These are phyloP conservation scores for Pythium volutum DNA, from an alignment of 352 stramenopile genomes.

Conservation along the genomic window DNA sequence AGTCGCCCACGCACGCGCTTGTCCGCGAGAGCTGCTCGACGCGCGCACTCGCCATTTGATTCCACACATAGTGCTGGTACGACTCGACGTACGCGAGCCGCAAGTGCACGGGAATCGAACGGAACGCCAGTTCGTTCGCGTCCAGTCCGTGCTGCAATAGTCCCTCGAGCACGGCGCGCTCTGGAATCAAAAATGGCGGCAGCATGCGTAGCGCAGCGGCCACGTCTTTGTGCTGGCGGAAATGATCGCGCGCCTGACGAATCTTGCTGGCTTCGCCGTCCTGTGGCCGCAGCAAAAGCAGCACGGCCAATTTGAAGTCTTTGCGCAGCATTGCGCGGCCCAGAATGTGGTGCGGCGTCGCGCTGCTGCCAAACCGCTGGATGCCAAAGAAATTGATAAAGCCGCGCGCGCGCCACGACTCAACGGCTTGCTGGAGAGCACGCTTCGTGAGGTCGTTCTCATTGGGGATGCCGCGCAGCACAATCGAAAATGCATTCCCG, in stretches of 20 bases:
- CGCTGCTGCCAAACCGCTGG: constrained; percentile 91
- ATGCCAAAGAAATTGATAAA: constrained; percentile 98
- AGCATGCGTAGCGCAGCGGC: constrained; percentile 72
- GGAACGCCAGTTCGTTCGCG: constrained; percentile 68
- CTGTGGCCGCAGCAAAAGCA: constrained; percentile 89
- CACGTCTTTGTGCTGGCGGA: constrained; percentile 82
- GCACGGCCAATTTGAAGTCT: constrained; percentile 91
- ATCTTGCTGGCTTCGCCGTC: constrained; percentile 84
- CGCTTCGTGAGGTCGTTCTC: constrained; percentile 42
- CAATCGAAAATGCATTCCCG: constrained; percentile 94
- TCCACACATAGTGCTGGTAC: constrained; percentile 96
- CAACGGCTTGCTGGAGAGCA: constrained; percentile 34
- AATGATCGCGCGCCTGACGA: constrained; percentile 69
- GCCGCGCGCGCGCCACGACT: constrained; percentile 56
- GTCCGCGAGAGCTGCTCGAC: constrained; percentile 41
- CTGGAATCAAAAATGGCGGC: constrained; percentile 63
- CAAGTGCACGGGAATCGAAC: constrained; percentile 56
- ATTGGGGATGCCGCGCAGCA: constrained; percentile 86
- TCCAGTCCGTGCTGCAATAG: constrained; percentile 73
- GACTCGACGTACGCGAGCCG: constrained; percentile 65
- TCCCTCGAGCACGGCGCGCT: constrained; percentile 71
- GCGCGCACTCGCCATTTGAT: constrained; percentile 90
- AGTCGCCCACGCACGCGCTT: constrained; percentile 1
- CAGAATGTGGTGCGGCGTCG: constrained; percentile 78
- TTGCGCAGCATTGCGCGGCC: constrained; percentile 92